These are phyloP conservation scores for Termitomyces sp. DNA, from an alignment of 768 basidiomycete species.

Conservation along the genomic window DNA sequence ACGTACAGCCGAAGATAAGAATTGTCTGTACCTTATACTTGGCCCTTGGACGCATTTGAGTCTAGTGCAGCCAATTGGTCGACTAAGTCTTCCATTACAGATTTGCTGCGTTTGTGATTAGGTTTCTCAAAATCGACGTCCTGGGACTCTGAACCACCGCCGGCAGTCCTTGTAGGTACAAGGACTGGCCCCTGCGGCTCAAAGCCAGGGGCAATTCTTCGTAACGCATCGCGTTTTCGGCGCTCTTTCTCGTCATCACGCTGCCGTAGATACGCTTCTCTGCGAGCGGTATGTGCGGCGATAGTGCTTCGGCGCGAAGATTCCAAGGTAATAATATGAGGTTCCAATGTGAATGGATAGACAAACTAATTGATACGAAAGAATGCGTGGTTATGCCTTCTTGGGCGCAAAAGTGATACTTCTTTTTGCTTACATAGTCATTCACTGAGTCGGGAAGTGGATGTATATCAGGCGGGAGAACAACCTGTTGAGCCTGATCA, in stretches of 20 bases:
- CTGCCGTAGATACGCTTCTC: constrained; percentile 63
- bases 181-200: constrained; percentile 58
- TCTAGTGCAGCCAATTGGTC: constrained; percentile 72
- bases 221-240: constrained; percentile 59
- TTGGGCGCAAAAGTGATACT: not conserved
- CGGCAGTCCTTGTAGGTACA: constrained; percentile 40
- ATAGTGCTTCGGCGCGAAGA: constrained; percentile 65
- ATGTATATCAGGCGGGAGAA: constrained; percentile 87
- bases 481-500: constrained; percentile 45
- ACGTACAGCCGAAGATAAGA: not conserved
- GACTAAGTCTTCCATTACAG: constrained; percentile 82
- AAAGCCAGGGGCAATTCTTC: constrained; percentile 80
- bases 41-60: constrained; percentile 14
- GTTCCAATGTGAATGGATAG: constrained; percentile 92
- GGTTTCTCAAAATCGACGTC: not conserved
- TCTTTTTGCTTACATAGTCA: constrained; percentile 57
- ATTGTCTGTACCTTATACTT: not conserved
- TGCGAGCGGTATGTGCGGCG: constrained; percentile 56
- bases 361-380: constrained; percentile 60
- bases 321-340: constrained; percentile 73
- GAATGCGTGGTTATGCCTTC: not conserved
- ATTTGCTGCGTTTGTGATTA: constrained; percentile 26
- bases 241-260: constrained; percentile 76
- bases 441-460: constrained; percentile 88
- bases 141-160: constrained; percentile 16